phyloP scores from a whole-genome alignment of 805 yeast genomes.

The Wickerhamiella domercqiae region DNA sequence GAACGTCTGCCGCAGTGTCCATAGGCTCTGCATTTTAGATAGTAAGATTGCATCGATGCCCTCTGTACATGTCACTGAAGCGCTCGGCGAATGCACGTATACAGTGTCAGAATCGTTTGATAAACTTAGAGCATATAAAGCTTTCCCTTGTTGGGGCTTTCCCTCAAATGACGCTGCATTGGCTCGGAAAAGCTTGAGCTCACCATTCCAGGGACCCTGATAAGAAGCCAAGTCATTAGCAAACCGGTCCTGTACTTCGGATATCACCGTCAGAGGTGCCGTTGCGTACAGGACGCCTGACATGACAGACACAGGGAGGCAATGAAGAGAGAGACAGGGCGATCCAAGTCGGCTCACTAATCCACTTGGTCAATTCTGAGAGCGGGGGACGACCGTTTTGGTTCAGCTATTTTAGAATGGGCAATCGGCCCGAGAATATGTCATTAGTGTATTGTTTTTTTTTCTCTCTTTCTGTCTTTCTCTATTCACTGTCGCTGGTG shows the following conservation, averaged over 20 bases:
- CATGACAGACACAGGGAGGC: too few relatives aligned
- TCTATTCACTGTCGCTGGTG: conserved; percentile 6
- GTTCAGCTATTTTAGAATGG: too few relatives aligned
- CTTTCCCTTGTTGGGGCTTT: conserved; percentile 7
- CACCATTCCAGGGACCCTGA: conserved; percentile 54
- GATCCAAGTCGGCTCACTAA: too few relatives aligned
- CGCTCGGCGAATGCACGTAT: conserved; percentile 16
- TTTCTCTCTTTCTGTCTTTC: too few relatives aligned
- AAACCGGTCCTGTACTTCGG: conserved; percentile 55
- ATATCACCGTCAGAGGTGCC: conserved; percentile 31
- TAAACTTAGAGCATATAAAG: conserved; percentile 21
- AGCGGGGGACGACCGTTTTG: too few relatives aligned
- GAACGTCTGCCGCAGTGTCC: conserved; percentile 54
- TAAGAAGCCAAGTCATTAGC: conserved; percentile 49
- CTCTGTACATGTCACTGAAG: conserved; percentile 28
- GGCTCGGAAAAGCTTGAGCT: conserved; percentile 49
- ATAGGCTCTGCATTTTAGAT: conserved; percentile 48
- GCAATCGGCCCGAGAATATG: too few relatives aligned
- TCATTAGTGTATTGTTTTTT: too few relatives aligned
- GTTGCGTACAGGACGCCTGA: conserved; percentile 15
- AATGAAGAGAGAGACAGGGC: too few relatives aligned
- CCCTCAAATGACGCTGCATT: conserved; percentile 31
- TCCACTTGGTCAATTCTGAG: too few relatives aligned
- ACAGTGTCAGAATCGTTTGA: conserved; percentile 20
- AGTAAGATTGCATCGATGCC: conserved; percentile 40